Conservation (phyloP, 2,329 filamentous ascomycete genomes). For the Fusarium caatingaense region DNA sequence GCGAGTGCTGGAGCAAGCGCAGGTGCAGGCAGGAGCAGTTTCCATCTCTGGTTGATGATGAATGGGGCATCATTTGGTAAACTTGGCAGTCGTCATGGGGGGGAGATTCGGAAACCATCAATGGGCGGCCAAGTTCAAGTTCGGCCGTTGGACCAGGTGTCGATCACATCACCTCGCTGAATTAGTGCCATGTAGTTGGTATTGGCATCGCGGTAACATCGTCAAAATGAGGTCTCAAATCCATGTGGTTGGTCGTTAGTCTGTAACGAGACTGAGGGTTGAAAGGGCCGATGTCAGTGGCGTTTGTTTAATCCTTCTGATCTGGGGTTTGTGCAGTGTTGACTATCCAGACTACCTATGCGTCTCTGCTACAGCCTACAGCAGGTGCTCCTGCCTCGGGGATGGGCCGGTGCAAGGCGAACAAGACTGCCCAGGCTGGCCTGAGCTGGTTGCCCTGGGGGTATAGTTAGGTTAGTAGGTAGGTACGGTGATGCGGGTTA, state of each 20-base stretch:
- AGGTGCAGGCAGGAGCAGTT: background rate
- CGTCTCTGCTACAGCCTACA: background rate
- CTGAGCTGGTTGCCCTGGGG: background rate
- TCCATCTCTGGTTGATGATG: slow-evolving; percentile 14
- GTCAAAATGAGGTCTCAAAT: slow-evolving; percentile 3
- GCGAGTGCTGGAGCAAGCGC: background rate
- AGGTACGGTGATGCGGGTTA: background rate
- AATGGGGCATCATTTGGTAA: slow-evolving; percentile 26
- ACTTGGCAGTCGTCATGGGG: slow-evolving; percentile 49
- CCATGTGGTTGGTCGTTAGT: slow-evolving; percentile 25
- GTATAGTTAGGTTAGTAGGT: background rate
- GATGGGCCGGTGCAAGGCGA: slow-evolving; percentile 21
- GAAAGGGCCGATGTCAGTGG: slow-evolving; percentile 47
- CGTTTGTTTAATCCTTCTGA: slow-evolving; percentile 29
- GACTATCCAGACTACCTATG: too few relatives aligned
- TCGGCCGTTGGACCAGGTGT: slow-evolving; percentile 11
- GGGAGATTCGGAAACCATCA: slow-evolving; percentile 13
- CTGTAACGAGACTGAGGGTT: slow-evolving; percentile 28
- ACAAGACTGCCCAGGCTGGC: background rate
- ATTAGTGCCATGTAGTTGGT: slow-evolving; percentile 4
- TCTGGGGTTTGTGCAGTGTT: slow-evolving; percentile 27
- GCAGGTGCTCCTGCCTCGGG: background rate
- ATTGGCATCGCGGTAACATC: slow-evolving; percentile 3
- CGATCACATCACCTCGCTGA: slow-evolving; percentile 19
- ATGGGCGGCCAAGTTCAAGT: slow-evolving; percentile 8